A percentile compares a stretch with the other conserved stretches of the same genome.
phyloP scores from a whole-genome alignment of 805 yeast genomes.

The Candida ponderosae region DNA sequence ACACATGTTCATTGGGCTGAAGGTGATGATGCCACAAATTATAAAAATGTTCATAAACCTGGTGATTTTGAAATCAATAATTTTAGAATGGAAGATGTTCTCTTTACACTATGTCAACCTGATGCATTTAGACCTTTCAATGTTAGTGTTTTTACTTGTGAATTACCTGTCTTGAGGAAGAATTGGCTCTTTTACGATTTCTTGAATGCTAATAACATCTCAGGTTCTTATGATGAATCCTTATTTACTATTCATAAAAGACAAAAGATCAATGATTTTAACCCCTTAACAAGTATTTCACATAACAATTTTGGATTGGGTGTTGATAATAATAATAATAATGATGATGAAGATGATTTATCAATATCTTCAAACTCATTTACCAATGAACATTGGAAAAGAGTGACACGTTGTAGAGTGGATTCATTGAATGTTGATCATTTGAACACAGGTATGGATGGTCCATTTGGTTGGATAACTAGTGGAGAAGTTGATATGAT shows the following conservation, averaged over 20 bases:
- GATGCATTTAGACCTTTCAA: constrained; percentile 73
- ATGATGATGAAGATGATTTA: constrained; percentile 10
- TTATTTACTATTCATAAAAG: constrained; percentile 84
- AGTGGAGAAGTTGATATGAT: constrained; percentile 88
- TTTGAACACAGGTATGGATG: constrained; percentile 80
- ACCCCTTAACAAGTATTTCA: constrained; percentile 1
- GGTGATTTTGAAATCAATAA: constrained; percentile 92
- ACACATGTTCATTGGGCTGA: constrained; percentile 80
- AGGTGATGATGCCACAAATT: constrained; percentile 75
- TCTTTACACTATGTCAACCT: constrained; percentile 80
- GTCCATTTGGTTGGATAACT: constrained; percentile 97
- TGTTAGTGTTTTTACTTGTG: constrained; percentile 83
- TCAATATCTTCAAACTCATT: constrained; percentile 16
- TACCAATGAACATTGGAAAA: constrained; percentile 30
- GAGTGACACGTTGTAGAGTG: constrained; percentile 71
- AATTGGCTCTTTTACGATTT: constrained; percentile 93
- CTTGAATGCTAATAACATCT: constrained; percentile 72
- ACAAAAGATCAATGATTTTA: constrained; percentile 48
- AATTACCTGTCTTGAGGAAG: constrained; percentile 69
- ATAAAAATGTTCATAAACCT: constrained; percentile 61
- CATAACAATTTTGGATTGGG: constrained; percentile 17
- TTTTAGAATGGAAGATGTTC: constrained; percentile 75
- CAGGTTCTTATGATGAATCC: constrained; percentile 91
- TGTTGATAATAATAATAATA: constrained; percentile 6
- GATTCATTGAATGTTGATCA: constrained; percentile 86